Conservation (phyloP, 805 yeast genomes). For the Metschnikowia cubensis region DNA sequence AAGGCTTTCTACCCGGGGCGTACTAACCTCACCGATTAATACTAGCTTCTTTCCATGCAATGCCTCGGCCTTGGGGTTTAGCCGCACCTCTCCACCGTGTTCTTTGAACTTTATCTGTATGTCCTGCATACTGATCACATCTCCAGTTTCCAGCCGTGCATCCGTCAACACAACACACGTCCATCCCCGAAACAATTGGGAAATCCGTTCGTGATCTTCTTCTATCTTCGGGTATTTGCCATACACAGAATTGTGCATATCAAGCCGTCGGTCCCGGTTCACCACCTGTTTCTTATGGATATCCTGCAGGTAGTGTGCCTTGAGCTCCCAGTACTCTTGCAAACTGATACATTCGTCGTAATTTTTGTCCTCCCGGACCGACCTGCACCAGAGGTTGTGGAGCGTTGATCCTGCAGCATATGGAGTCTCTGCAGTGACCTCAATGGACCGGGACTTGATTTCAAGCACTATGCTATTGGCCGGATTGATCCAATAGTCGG, state of each 20-base stretch:
- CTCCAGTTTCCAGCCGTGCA: constrained; percentile 23
- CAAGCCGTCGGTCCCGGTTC: constrained; percentile 23
- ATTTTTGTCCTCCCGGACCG: constrained; percentile 65
- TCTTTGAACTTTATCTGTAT: constrained; percentile 36
- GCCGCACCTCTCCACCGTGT: constrained; percentile 49
- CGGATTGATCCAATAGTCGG: constrained; percentile 80
- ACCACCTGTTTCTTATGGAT: constrained; percentile 27
- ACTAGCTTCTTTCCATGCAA: constrained; percentile 13
- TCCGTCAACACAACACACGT: constrained; percentile 56
- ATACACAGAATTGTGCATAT: constrained; percentile 16
- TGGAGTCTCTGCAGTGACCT: constrained; percentile 37
- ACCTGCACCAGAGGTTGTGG: constrained; percentile 69
- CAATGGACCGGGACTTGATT: constrained; percentile 75
- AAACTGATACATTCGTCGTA: constrained; percentile 53
- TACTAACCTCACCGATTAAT: constrained; percentile 24
- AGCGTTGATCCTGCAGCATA: constrained; percentile 69
- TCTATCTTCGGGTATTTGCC: constrained; percentile 11
- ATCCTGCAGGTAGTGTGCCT: constrained; percentile 23
- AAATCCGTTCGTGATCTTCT: constrained; percentile 4
- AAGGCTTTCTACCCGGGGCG: constrained; percentile 27
- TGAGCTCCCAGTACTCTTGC: constrained; percentile 47
- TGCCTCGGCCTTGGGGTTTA: constrained; percentile 13
- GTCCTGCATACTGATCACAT: constrained; percentile 29
- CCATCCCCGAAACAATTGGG: constrained; percentile 41
- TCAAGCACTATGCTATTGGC: constrained; percentile 73